Percentiles rank a stretch among this genome's conserved stretches.
phyloP scores from a whole-genome alignment of 2,329 filamentous ascomycete species.

The Trichoderma sp. region DNA sequence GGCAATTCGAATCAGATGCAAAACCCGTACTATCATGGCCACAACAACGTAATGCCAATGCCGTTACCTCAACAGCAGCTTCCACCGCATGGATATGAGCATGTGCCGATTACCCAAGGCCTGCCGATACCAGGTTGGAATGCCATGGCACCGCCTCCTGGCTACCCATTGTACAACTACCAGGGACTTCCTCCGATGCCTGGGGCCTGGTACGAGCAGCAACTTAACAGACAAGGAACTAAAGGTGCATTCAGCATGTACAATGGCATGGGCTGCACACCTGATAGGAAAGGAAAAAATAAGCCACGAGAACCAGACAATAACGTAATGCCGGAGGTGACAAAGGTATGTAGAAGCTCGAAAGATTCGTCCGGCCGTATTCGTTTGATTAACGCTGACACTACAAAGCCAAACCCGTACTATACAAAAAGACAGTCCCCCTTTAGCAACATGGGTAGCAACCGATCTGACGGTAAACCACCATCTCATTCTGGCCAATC shows the following conservation, averaged over 20 bases:
- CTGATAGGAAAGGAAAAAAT: neutral
- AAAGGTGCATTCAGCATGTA: slow-evolving; percentile 10
- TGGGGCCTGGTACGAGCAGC: neutral
- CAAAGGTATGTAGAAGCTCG: neutral
- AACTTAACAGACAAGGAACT: slow-evolving; percentile 14
- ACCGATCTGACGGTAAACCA: slow-evolving; percentile 6
- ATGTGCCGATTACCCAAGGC: slow-evolving; percentile 36
- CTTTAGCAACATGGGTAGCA: slow-evolving; percentile 27
- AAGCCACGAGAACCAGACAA: slow-evolving; percentile 20
- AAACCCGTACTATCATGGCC: slow-evolving; percentile 47
- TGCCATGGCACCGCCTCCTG: slow-evolving; percentile 27
- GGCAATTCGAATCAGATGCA: slow-evolving; percentile 46
- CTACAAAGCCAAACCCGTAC: slow-evolving; percentile 9
- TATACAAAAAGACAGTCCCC: slow-evolving; percentile 21
- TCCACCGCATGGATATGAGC: slow-evolving; percentile 26
- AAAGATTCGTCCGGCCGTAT: neutral
- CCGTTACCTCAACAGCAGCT: neutral
- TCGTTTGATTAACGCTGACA: neutral
- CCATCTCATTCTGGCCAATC: slow-evolving; percentile 5
- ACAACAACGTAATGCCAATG: slow-evolving; percentile 30
- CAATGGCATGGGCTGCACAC: neutral
- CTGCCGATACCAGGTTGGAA: slow-evolving; percentile 30
- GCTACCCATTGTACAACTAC: slow-evolving; percentile 20
- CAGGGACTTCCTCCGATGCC: neutral
- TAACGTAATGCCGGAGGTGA: slow-evolving; percentile 19